A percentile compares a stretch with the other conserved stretches of the same genome.
Conservation (phyloP, 2,329 filamentous ascomycete species). For the Colletotrichum salicis region DNA sequence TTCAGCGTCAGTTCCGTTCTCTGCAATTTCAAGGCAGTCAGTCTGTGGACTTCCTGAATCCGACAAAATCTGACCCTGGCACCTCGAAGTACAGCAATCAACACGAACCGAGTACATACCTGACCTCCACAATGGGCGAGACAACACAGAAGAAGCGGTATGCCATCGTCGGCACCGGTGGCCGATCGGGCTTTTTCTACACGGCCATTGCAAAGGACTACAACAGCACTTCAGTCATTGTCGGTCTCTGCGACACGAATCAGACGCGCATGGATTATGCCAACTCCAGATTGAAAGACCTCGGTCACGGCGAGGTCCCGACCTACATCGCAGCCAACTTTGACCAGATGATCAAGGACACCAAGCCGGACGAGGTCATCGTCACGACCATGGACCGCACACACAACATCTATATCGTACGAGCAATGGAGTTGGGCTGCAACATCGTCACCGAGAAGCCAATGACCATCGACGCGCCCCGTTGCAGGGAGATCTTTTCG, state of each 20-base stretch:
- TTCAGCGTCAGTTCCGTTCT: no score
- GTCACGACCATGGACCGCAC: slow-evolving; percentile 72
- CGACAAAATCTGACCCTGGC: no score
- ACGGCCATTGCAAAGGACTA: slow-evolving; percentile 66
- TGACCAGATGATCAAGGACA: slow-evolving; percentile 66
- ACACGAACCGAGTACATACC: neutral
- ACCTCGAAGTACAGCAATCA: neutral
- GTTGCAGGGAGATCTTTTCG: slow-evolving; percentile 64
- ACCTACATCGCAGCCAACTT: slow-evolving; percentile 66
- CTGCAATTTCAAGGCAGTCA: no score
- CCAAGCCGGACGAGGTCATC: slow-evolving; percentile 69
- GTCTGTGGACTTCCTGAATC: no score
- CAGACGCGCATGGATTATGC: slow-evolving; percentile 68
- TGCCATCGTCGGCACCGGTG: slow-evolving; percentile 68
- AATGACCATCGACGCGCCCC: slow-evolving; percentile 62
- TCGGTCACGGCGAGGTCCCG: slow-evolving; percentile 61
- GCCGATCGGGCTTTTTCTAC: slow-evolving; percentile 70
- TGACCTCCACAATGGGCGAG: slow-evolving; percentile 8
- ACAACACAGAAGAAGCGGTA: slow-evolving; percentile 53
- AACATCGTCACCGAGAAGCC: slow-evolving; percentile 63
- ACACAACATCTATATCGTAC: slow-evolving; percentile 69
- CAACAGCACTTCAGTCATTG: slow-evolving; percentile 59
- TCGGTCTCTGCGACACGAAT: slow-evolving; percentile 70
- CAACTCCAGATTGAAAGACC: slow-evolving; percentile 56
- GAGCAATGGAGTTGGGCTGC: slow-evolving; percentile 62